Base-by-base conservation (phyloP, 805 yeast genomes). In the Saturnispora dispora region DNA sequence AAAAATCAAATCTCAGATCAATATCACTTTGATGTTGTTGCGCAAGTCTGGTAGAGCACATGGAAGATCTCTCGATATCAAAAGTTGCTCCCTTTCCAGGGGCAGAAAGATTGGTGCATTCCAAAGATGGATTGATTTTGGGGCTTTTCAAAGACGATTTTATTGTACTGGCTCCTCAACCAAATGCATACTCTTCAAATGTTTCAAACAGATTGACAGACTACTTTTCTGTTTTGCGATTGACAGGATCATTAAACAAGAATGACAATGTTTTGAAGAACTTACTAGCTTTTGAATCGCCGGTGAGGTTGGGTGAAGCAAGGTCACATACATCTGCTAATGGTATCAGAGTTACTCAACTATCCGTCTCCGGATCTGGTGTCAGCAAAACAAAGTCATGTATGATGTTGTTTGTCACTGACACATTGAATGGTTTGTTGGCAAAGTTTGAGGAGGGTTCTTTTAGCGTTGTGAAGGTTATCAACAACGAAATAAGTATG, bases 91-190 rank as follows among this genome's bases (percentile, higher is more conserved):
- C 55, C 1, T 13, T 46, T 23, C 11, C 27, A 2, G 54, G 55
- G n/a, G 7, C 41, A 6, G 36, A 40, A 15, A 22, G 53, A 40
- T 25, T 58, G 3, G 48, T 48, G 4, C 54, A 54, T 42, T 36
- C 52, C 5, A 50, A 53, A 18, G 60, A 56, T 50, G 62, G 62
- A 3, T 43, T 30, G 4, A 48, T 58, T 10, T n/a, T 50, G 4
- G 22, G 55, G 2, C 45, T 52, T 15, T 48, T 53, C 3, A 53
- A 42, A 27, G 47, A 52, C 23, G 59, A 56, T 9, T 18, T 57
- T 4, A 28, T 55, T 3, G 17, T 55, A 7, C 37, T 57, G 17
- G 40, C 46, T 13, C 58, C 33, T 40, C 52, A 22, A 37, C 40
- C 33, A 23, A 37, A 40, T 40, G 30, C 8, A 7, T 23, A 40